Percentiles rank a stretch among this genome's conserved stretches.
These are phyloP conservation scores for Danielia oregonensis DNA, from an alignment of 805 yeast species.

Conservation along the genomic window DNA sequence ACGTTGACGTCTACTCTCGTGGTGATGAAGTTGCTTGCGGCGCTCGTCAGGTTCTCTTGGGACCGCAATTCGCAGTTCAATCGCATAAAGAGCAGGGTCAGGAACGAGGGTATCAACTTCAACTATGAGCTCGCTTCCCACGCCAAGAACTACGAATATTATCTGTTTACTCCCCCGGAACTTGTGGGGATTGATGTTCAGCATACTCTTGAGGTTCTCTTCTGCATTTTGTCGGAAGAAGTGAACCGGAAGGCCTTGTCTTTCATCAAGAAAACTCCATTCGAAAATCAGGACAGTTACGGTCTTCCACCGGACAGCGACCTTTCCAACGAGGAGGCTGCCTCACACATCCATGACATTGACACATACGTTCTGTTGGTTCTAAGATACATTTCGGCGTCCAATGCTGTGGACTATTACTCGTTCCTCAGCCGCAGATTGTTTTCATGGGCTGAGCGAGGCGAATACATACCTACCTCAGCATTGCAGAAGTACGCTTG, in stretches of 20 bases:
- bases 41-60: conserved; percentile 30
- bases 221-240: conserved; percentile 28
- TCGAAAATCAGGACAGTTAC: conserved; percentile 3
- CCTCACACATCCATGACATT: conserved; percentile 22
- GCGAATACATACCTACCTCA: conserved; percentile 25
- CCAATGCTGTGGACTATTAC: conserved; percentile 33
- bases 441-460: conserved; percentile 20
- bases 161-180: conserved; percentile 28
- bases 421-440: conserved; percentile 23
- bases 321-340: conserved; percentile 6
- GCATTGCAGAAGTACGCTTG: conserved; percentile 31
- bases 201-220: conserved; percentile 26
- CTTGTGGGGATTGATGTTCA: conserved; percentile 19
- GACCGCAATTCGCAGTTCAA: conserved; percentile 11
- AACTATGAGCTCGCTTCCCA: conserved; percentile 9
- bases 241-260: conserved; percentile 26
- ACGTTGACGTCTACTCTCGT: conserved; percentile 30
- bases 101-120: conserved; percentile 8
- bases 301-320: conserved; percentile 2
- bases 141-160: conserved; percentile 23
- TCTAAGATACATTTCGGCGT: conserved; percentile 32
- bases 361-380: conserved; percentile 30
- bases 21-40: conserved; percentile 27
- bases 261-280: conserved; percentile 17
- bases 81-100: conserved; percentile 1